These are phyloP conservation scores for Chenopodium suecicum DNA, from an alignment of 148 eudicot genomes.

Conservation along the genomic window DNA sequence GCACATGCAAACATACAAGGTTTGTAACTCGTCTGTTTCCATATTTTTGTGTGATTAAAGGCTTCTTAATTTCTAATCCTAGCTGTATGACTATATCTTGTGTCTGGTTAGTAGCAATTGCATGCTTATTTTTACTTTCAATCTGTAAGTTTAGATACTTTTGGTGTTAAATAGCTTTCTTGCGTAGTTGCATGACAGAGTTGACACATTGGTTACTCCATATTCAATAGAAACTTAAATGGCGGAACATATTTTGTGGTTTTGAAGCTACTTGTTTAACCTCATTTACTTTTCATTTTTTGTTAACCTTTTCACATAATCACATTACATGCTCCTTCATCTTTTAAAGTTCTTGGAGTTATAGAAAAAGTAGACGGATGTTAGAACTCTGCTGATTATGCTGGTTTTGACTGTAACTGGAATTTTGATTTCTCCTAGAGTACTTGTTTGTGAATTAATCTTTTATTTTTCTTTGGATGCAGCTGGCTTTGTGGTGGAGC, in stretches of 20 bases:
- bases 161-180: neutral
- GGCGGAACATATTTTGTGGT: neutral
- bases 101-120: neutral
- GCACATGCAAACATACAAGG: neutral
- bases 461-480: constrained; percentile 10
- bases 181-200: neutral
- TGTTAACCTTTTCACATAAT: neutral
- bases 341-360: neutral
- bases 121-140: neutral
- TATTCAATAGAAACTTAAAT: neutral
- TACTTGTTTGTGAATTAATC: neutral
- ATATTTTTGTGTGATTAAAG: neutral
- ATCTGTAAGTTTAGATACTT: neutral
- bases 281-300: neutral
- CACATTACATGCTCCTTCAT: neutral
- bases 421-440: neutral
- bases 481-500: constrained; percentile 83
- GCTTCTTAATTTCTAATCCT: neutral
- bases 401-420: neutral
- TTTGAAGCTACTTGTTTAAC: neutral
- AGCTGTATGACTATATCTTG: neutral
- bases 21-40: too few species aligned
- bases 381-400: neutral
- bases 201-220: neutral
- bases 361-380: neutral